phyloP scores from a whole-genome alignment of 371 early-diverging fungal species.

The Nematocida ironsii region DNA sequence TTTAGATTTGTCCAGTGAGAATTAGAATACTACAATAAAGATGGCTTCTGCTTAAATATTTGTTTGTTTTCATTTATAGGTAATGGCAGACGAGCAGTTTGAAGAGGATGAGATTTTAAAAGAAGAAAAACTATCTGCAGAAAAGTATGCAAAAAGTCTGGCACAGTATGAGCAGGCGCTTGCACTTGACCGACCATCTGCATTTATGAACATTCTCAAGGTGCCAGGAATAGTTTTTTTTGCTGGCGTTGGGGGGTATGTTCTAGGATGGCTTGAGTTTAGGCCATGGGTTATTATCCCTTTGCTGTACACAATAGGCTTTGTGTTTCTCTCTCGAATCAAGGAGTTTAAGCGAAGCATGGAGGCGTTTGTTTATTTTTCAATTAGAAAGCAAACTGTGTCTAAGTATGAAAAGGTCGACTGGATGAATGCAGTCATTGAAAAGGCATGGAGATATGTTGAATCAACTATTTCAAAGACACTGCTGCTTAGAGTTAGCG shows the following conservation, averaged over 20 bases:
- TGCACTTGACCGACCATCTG: conserved; percentile 60
- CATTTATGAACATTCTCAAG: conserved; percentile 61
- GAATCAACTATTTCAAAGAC: conserved; percentile 83
- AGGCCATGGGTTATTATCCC: conserved; percentile 61
- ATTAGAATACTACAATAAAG: no score
- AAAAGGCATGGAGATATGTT: conserved; percentile 83
- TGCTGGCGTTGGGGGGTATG: conserved; percentile 58
- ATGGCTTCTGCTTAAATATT: background rate
- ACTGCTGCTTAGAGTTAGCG: conserved; percentile 73
- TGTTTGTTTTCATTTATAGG: conserved; percentile 11
- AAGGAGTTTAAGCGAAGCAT: conserved; percentile 66
- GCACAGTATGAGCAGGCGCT: conserved; percentile 61
- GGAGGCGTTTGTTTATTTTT: conserved; percentile 62
- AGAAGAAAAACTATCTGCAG: conserved; percentile 53
- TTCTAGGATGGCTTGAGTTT: conserved; percentile 63
- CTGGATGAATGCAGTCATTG: conserved; percentile 88
- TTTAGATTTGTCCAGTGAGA: no score
- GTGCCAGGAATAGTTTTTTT: conserved; percentile 67
- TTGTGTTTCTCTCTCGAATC: conserved; percentile 61
- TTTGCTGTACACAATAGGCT: conserved; percentile 66
- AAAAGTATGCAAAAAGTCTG: conserved; percentile 55
- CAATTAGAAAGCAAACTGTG: conserved; percentile 58
- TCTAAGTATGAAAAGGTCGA: conserved; percentile 76
- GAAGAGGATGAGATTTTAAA: conserved; percentile 46
- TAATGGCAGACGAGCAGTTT: background rate